Evolutionary conservation across 257 asterid genomes (phyloP), one percentile per base, ranked within the genome.

Genomic region (Coffea eugenioides): DNA sequence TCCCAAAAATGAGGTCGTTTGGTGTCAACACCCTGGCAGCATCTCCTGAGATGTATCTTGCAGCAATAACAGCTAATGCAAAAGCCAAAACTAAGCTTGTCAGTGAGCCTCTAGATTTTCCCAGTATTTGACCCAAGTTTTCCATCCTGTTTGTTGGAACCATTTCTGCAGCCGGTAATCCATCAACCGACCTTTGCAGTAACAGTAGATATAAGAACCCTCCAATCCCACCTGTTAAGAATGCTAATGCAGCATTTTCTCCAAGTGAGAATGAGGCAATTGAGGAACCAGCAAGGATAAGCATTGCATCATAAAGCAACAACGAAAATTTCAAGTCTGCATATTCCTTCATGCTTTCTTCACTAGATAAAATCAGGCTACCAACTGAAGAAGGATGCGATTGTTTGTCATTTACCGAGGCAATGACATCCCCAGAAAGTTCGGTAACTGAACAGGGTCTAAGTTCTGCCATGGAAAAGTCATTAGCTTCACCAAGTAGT

Each of bases 281-380:
- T 10, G 88, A 84, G 52, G 90, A 88, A 64, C 98, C 97, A 14
- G 88, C 83, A 73, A 93, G 80, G 67, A 89, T 67, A 49, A 95
- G 94, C 72, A 83, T 52, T 18, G 85, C 80, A 65, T 95, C 97
- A 23, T 95, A 95, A 73, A 91, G 84, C 66, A 93, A 76, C 79
- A 93, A 75, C 7, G 98, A 95, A 72, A 88, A 79, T 70, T 95
- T 95, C 77, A 95, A 85, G 87, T 91, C 87, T 20, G 88, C 80
- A 25, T 93, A 93, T 73, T 93, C 96, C 85, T 86, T 89, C 99
- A 95, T 95, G 92, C 95, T 89, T 82, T 93, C 92, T 81, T 93
- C 90, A 31, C 78, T 87, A 34, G 95, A 86, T 23, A 77, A 34
- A 69, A 43, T 41, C 52, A 80, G 64, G 73, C 69, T 85, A 41